A percentile compares a stretch with the other conserved stretches of the same genome.
Conservation (phyloP, 768 basidiomycete genomes). For the Lactifluus pinguis region DNA sequence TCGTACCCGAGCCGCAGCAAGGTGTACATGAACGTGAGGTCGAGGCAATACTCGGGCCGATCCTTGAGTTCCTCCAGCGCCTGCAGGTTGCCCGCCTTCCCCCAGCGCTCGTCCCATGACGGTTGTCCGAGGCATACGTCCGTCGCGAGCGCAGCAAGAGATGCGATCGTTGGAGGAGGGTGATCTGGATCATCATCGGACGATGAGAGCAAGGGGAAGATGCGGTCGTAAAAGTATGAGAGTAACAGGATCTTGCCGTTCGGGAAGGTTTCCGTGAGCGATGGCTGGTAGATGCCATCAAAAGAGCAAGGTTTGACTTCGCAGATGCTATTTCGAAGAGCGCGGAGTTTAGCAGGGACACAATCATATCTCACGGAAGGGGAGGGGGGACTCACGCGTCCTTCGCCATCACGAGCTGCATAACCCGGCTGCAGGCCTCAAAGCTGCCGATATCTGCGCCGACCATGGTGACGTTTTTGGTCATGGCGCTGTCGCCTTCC, state of each 20-base stretch:
- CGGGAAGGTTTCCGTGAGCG: conserved; percentile 80
- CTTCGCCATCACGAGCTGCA: conserved; percentile 90
- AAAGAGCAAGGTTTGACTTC: conserved; percentile 93
- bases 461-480: conserved; percentile 71
- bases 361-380: no score
- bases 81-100: conserved; percentile 27
- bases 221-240: conserved; percentile 96
- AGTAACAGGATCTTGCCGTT: conserved; percentile 81
- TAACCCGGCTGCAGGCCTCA: conserved; percentile 73
- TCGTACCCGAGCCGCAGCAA: conserved; percentile 87
- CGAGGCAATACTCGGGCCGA: conserved; percentile 91
- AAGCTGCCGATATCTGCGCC: conserved; percentile 78
- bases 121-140: conserved; percentile 64
- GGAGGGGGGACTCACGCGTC: conserved; percentile 57
- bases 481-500: conserved; percentile 25
- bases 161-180: conserved; percentile 34
- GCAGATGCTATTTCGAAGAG: conserved; percentile 49
- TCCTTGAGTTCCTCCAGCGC: conserved; percentile 64
- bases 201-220: conserved; percentile 58
- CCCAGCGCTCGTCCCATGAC: conserved; percentile 47
- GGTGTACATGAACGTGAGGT: conserved; percentile 92
- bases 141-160: conserved; percentile 54
- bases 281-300: conserved; percentile 95
- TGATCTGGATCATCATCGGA: conserved; percentile 5
- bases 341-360: background rate